These are phyloP conservation scores for Epichloe scottii DNA, from an alignment of 2,329 filamentous ascomycete genomes.

Conservation along the genomic window DNA sequence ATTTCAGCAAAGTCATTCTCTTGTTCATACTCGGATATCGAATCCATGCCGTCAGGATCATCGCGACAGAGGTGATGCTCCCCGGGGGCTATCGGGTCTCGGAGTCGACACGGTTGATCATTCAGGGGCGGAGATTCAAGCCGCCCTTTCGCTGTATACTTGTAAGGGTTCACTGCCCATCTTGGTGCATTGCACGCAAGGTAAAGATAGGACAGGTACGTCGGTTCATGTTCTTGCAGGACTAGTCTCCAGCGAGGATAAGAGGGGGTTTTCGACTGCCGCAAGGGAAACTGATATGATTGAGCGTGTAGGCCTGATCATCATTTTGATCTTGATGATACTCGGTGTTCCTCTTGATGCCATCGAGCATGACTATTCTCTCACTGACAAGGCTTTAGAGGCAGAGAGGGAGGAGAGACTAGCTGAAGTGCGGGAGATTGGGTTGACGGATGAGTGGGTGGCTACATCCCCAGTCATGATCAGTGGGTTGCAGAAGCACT, in stretches of 20 bases:
- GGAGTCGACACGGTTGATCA: conserved; percentile 57
- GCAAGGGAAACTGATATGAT: no score
- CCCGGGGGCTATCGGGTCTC: conserved; percentile 60
- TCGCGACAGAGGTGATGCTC: conserved; percentile 59
- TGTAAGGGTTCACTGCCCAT: conserved; percentile 40
- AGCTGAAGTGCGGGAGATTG: conserved; percentile 56
- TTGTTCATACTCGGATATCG: conserved; percentile 56
- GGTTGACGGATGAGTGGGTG: conserved; percentile 62
- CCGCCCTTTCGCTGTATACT: conserved; percentile 19
- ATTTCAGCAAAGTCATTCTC: conserved; percentile 33
- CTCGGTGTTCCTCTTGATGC: conserved; percentile 43
- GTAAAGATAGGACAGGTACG: conserved; percentile 57
- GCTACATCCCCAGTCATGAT: conserved; percentile 54
- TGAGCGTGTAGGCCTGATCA: conserved; percentile 46
- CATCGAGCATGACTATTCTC: conserved; percentile 59
- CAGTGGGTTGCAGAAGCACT: conserved; percentile 39
- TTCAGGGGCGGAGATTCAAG: conserved; percentile 48
- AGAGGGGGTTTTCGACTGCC: no score
- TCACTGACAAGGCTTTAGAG: conserved; percentile 47
- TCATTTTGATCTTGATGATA: conserved; percentile 55
- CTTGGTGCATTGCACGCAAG: conserved; percentile 75
- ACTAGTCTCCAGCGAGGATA: no score
- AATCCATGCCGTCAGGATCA: conserved; percentile 53
- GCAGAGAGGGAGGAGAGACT: conserved; percentile 51
- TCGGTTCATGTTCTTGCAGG: not conserved